Percentiles rank a stretch among this genome's conserved stretches.
Conservation (phyloP, 306 rosid genomes). For the Glycine latifolia region DNA sequence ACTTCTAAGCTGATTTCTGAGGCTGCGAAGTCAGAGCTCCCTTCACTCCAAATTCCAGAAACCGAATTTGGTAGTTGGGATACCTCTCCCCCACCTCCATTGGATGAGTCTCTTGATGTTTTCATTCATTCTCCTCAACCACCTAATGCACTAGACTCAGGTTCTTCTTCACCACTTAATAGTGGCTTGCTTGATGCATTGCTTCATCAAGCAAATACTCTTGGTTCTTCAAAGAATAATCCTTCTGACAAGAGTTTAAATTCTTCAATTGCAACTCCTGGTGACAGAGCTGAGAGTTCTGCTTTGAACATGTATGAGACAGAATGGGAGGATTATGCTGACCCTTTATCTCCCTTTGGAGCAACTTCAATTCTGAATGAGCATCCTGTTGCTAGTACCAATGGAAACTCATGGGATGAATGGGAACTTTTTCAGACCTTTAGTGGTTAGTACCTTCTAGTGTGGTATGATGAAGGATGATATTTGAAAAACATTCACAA, state of each 20-base stretch:
- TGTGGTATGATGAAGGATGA: slow-evolving; percentile 20
- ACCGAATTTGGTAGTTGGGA: slow-evolving; percentile 81
- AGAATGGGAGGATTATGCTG: slow-evolving; percentile 74
- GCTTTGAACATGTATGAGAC: slow-evolving; percentile 62
- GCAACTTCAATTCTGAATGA: slow-evolving; percentile 69
- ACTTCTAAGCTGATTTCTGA: slow-evolving; percentile 77
- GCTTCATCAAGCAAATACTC: slow-evolving; percentile 62
- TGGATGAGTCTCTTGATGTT: slow-evolving; percentile 72
- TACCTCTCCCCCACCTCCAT: slow-evolving; percentile 62
- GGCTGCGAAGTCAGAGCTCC: slow-evolving; percentile 98
- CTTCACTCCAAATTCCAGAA: slow-evolving; percentile 99
- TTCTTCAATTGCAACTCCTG: slow-evolving; percentile 73
- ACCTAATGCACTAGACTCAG: slow-evolving; percentile 58
- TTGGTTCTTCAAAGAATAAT: slow-evolving; percentile 61
- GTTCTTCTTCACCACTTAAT: slow-evolving; percentile 65
- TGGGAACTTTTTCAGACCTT: slow-evolving; percentile 54
- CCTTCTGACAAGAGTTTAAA: slow-evolving; percentile 73
- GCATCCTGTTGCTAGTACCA: slow-evolving; percentile 62
- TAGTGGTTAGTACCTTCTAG: slow-evolving; percentile 62
- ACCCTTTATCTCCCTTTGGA: slow-evolving; percentile 69
- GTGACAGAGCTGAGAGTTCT: slow-evolving; percentile 64
- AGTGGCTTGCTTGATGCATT: slow-evolving; percentile 84
- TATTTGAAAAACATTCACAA: slow-evolving; percentile 9
- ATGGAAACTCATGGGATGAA: slow-evolving; percentile 69
- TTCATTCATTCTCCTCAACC: slow-evolving; percentile 69